phyloP scores from a whole-genome alignment of 768 basidiomycete species.

The Ramaria sp. region DNA sequence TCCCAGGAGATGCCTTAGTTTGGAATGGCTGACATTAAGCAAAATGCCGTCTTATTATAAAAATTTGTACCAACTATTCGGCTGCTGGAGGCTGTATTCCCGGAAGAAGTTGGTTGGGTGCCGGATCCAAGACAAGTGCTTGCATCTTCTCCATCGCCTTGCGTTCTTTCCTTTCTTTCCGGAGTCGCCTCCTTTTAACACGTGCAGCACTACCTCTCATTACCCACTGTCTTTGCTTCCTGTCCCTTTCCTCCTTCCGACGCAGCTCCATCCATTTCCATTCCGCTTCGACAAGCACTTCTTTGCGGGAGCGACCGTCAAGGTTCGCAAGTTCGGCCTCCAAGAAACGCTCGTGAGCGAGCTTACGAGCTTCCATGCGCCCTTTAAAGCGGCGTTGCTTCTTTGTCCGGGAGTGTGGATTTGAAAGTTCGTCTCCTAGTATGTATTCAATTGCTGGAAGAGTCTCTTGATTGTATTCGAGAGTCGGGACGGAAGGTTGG shows the following conservation, averaged over 20 bases:
- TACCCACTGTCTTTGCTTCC: neutral
- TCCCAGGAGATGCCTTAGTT: no score
- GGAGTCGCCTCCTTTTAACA: conserved; percentile 5
- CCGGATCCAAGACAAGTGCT: conserved; percentile 39
- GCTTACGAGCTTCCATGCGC: neutral
- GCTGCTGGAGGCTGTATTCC: neutral
- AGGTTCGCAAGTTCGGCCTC: conserved; percentile 35
- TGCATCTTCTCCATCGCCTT: conserved; percentile 38
- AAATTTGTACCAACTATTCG: neutral
- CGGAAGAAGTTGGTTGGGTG: conserved; percentile 52
- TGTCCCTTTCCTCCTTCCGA: conserved; percentile 33
- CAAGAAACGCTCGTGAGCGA: conserved; percentile 31
- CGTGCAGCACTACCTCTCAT: conserved; percentile 12
- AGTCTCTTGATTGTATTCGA: conserved; percentile 30
- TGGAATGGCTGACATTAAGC: no score
- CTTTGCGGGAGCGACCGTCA: conserved; percentile 47
- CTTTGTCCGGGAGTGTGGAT: conserved; percentile 76
- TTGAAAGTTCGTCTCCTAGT: conserved; percentile 59
- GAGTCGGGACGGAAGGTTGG: conserved; percentile 13
- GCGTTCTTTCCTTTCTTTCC: conserved; percentile 12
- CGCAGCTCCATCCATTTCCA: conserved; percentile 47
- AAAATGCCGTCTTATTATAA: no score
- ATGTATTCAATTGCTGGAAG: conserved; percentile 54
- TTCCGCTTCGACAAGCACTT: conserved; percentile 62
- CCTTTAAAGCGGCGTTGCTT: conserved; percentile 49